A percentile compares a stretch with the other conserved stretches of the same genome.
phyloP scores from a whole-genome alignment of 2,329 filamentous ascomycete genomes.

The Fusarium verticillioides region DNA sequence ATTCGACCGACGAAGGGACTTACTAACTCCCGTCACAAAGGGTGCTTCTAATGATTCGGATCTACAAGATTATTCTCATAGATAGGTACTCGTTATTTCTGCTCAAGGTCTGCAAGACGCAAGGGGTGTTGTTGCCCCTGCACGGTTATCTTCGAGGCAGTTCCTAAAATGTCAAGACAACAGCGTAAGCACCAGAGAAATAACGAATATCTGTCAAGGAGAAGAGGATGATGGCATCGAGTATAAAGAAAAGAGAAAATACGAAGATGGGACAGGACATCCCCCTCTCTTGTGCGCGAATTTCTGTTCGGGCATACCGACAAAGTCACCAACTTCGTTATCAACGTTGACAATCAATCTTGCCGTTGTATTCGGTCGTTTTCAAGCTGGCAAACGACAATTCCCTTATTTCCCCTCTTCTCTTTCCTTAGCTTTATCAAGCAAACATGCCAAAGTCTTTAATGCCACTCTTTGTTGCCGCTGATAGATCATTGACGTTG shows the following conservation, averaged over 20 bases:
- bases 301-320: background rate
- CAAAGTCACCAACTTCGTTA: background rate
- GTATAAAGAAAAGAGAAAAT: background rate
- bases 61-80: background rate
- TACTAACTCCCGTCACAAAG: background rate
- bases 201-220: background rate
- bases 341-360: background rate
- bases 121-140: background rate
- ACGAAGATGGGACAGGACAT: background rate
- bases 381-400: conserved; percentile 8
- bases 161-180: background rate
- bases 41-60: background rate
- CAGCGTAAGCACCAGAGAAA: background rate
- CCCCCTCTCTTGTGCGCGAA: background rate
- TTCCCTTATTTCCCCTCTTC: background rate
- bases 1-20: background rate
- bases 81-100: background rate
- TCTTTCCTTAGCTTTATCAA: background rate
- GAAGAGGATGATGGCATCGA: background rate
- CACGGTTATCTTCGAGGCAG: background rate
- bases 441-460: conserved; percentile 8
- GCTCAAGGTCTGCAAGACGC: too few species aligned
- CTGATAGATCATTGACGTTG: background rate
- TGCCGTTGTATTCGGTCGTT: background rate
- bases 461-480: conserved; percentile 9